These are phyloP conservation scores for Xylaria intraflava DNA, from an alignment of 495 filamentous ascomycete genomes.

Conservation along the genomic window DNA sequence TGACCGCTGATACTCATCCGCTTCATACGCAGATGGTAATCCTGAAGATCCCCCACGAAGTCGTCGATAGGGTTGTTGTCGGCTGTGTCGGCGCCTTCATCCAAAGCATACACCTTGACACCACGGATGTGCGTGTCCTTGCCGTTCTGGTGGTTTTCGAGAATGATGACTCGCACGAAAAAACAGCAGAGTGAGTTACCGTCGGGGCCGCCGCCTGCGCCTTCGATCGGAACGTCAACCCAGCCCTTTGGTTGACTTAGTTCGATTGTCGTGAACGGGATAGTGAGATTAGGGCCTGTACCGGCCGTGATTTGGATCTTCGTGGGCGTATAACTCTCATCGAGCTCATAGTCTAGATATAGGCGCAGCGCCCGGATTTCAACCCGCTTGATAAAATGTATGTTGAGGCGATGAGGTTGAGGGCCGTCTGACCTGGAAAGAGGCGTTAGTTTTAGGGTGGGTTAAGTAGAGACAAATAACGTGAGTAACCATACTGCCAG, in stretches of 20 bases:
- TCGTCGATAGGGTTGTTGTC: constrained; percentile 28
- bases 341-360: constrained; percentile 81
- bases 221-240: constrained; percentile 73
- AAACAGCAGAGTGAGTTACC: constrained; percentile 73
- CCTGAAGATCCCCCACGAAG: constrained; percentile 22
- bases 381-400: constrained; percentile 93
- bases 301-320: constrained; percentile 81
- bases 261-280: constrained; percentile 71
- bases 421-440: constrained; percentile 72
- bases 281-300: constrained; percentile 78
- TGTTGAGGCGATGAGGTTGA: constrained; percentile 86
- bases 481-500: constrained; percentile 63
- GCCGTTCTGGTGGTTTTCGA: constrained; percentile 98
- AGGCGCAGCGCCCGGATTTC: constrained; percentile 76
- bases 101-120: constrained; percentile 80
- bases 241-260: constrained; percentile 80
- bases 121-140: constrained; percentile 97
- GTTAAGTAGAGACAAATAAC: neutral
- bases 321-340: constrained; percentile 97
- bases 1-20: constrained; percentile 23
- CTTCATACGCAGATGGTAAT: constrained; percentile 13
- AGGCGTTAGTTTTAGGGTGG: constrained; percentile 11
- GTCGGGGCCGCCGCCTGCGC: constrained; percentile 54
- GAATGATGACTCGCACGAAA: constrained; percentile 76
- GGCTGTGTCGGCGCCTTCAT: constrained; percentile 39